These are phyloP conservation scores for Coemansia sp. DNA, from an alignment of 192 early-diverging fungal genomes.

Conservation along the genomic window DNA sequence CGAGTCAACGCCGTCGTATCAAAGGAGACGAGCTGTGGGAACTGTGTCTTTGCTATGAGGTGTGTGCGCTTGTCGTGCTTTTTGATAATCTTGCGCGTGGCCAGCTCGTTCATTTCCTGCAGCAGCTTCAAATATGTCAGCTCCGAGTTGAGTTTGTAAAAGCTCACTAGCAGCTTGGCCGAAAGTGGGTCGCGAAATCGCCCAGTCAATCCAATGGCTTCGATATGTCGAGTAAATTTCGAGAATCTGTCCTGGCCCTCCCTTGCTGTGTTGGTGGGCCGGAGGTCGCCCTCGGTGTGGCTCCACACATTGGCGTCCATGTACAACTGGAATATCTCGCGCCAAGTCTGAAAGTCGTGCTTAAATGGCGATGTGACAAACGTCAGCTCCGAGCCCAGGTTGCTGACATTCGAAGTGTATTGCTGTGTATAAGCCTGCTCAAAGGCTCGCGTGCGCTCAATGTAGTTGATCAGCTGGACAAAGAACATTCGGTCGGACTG, in stretches of 20 bases:
- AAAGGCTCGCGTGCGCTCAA: slow-evolving; percentile 59
- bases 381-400: slow-evolving; percentile 55
- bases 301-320: slow-evolving; percentile 70
- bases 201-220: slow-evolving; percentile 30
- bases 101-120: slow-evolving; percentile 71
- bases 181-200: slow-evolving; percentile 36
- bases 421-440: slow-evolving; percentile 54
- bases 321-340: slow-evolving; percentile 68
- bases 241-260: slow-evolving; percentile 64
- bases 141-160: slow-evolving; percentile 65
- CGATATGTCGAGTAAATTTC: slow-evolving; percentile 50
- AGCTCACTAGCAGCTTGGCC: slow-evolving; percentile 41
- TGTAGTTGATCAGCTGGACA: slow-evolving; percentile 57
- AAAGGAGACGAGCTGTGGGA: slow-evolving; percentile 41
- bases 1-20: slow-evolving; percentile 49
- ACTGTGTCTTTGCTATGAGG: slow-evolving; percentile 55
- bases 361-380: slow-evolving; percentile 67
- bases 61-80: slow-evolving; percentile 87
- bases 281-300: slow-evolving; percentile 59
- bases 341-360: slow-evolving; percentile 71
- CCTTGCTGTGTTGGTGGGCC: slow-evolving; percentile 55
- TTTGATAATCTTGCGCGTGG: slow-evolving; percentile 82
- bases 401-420: slow-evolving; percentile 58
- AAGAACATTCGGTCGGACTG: slow-evolving; percentile 61
- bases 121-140: slow-evolving; percentile 69